Evolutionary conservation across 805 yeast genomes (phyloP).

Genomic region (Kodamaea sagamina): DNA sequence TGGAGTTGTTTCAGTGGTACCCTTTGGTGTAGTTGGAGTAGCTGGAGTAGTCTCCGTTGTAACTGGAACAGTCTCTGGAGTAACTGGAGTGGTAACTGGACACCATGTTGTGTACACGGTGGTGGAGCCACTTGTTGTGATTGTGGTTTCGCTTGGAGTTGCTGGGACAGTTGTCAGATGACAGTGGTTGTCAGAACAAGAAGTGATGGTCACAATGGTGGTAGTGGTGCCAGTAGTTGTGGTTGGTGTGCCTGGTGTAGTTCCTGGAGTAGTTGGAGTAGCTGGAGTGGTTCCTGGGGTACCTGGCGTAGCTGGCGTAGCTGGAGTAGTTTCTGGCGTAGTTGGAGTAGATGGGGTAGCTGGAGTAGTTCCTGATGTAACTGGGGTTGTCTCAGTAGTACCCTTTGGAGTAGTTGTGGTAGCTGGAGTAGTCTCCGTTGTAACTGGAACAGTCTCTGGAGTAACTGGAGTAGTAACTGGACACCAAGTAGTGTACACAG

Average conservation of each 20-base stretch:
- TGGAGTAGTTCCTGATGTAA: slow-evolving; percentile 26
- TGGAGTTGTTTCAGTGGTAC: too few relatives aligned
- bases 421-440: slow-evolving; percentile 16
- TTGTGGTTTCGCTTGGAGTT: slow-evolving; percentile 26
- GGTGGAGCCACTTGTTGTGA: slow-evolving; percentile 34
- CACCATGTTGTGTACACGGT: slow-evolving; percentile 45
- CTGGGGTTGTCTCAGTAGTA: slow-evolving; percentile 4
- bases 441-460: slow-evolving; percentile 19
- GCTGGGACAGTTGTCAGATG: slow-evolving; percentile 20
- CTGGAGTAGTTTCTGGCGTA: slow-evolving; percentile 2
- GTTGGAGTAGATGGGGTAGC: slow-evolving; percentile 15
- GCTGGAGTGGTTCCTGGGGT: background rate
- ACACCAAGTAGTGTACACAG: slow-evolving; percentile 45
- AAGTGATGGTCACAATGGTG: slow-evolving; percentile 37
- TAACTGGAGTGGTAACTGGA: slow-evolving; percentile 22
- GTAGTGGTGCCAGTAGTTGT: slow-evolving; percentile 20
- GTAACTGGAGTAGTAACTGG: too few relatives aligned
- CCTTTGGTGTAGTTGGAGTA: slow-evolving; percentile 23
- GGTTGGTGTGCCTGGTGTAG: slow-evolving; percentile 18
- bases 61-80: too few relatives aligned
- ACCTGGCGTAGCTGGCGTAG: slow-evolving; percentile 11
- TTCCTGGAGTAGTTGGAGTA: background rate
- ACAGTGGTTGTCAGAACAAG: slow-evolving; percentile 37
- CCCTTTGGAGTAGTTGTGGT: slow-evolving; percentile 8
- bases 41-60: slow-evolving; percentile 20